These are phyloP conservation scores for Linanthus parryae DNA, from an alignment of 148 eudicot genomes.

Conservation along the genomic window DNA sequence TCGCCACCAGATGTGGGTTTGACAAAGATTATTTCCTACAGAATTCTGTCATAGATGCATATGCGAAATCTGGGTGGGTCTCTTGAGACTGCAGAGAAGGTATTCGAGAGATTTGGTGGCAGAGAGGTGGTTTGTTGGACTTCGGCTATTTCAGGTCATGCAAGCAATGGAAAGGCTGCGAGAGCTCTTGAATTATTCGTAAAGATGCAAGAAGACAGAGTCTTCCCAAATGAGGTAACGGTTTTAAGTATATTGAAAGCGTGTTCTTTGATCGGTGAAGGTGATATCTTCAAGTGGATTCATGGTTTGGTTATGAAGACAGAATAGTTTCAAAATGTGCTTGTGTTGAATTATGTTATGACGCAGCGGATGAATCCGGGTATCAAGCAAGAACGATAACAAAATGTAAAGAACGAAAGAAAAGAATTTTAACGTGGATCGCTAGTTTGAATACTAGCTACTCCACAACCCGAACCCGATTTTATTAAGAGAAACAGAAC, in stretches of 20 bases:
- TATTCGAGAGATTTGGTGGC: conserved; percentile 28
- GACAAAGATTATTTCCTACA: conserved; percentile 45
- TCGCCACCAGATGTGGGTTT: conserved; percentile 28
- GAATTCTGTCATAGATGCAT: conserved; percentile 55
- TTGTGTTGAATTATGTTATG: too few relatives aligned
- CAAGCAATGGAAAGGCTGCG: conserved; percentile 24
- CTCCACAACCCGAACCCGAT: too few relatives aligned
- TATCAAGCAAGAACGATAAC: too few relatives aligned
- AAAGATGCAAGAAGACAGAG: conserved; percentile 18
- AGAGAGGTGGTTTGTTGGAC: conserved; percentile 47
- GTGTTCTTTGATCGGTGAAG: conserved; percentile 32
- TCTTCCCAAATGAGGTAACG: conserved; percentile 44
- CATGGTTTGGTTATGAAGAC: too few relatives aligned
- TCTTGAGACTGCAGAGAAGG: conserved; percentile 24
- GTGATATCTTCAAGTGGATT: conserved; percentile 54
- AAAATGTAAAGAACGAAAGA: too few relatives aligned
- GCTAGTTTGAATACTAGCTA: too few relatives aligned
- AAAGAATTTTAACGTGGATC: too few relatives aligned
- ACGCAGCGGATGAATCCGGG: too few relatives aligned
- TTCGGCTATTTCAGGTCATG: conserved; percentile 42
- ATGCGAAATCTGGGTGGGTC: conserved; percentile 38
- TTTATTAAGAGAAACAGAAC: too few relatives aligned
- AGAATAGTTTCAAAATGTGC: too few relatives aligned
- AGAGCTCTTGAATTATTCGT: conserved; percentile 34
- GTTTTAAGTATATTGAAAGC: conserved; percentile 27